Percentiles rank a stretch among this genome's conserved stretches.
Conservation (phyloP, 1,284 basidiomycete species). For the Vanrija pseudolonga region DNA sequence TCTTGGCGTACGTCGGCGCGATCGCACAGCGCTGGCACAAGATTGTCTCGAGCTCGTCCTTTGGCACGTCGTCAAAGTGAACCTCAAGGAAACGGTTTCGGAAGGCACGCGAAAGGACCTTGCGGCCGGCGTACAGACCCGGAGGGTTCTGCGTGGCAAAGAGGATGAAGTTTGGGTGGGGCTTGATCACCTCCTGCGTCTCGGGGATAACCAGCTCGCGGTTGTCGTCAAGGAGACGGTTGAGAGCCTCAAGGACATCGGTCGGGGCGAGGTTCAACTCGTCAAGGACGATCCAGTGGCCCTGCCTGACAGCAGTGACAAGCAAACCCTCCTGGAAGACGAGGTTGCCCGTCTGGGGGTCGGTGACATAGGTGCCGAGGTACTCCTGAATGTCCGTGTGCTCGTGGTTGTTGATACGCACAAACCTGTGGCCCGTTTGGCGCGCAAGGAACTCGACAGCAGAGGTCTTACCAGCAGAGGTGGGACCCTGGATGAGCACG, state of each 20-base stretch:
- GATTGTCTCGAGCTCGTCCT: constrained; percentile 88
- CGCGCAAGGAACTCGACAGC: constrained; percentile 93
- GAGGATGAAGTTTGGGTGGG: constrained; percentile 95
- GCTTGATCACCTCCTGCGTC: constrained; percentile 89
- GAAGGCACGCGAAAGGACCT: constrained; percentile 92
- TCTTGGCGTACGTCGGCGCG: constrained; percentile 85
- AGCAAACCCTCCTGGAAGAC: constrained; percentile 92
- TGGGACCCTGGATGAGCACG: constrained; percentile 96
- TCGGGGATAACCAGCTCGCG: constrained; percentile 94
- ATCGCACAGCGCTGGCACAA: constrained; percentile 83
- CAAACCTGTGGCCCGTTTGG: constrained; percentile 89
- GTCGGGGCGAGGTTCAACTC: constrained; percentile 97
- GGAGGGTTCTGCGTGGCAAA: constrained; percentile 99
- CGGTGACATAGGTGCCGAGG: constrained; percentile 92
- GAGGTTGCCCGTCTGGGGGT: constrained; percentile 84
- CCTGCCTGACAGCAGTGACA: constrained; percentile 83
- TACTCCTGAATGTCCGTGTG: constrained; percentile 99
- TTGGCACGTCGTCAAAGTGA: constrained; percentile 96
- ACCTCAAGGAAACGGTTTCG: constrained; percentile 98
- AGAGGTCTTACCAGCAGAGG: constrained; percentile 95
- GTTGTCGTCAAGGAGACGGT: constrained; percentile 95
- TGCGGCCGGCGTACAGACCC: constrained; percentile 93
- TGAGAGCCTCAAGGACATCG: constrained; percentile 95
- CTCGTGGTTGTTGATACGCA: constrained; percentile 99
- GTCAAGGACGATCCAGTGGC: constrained; percentile 98